Base-by-base conservation (phyloP, 2,329 filamentous ascomycete genomes). In the Alternaria atra region DNA sequence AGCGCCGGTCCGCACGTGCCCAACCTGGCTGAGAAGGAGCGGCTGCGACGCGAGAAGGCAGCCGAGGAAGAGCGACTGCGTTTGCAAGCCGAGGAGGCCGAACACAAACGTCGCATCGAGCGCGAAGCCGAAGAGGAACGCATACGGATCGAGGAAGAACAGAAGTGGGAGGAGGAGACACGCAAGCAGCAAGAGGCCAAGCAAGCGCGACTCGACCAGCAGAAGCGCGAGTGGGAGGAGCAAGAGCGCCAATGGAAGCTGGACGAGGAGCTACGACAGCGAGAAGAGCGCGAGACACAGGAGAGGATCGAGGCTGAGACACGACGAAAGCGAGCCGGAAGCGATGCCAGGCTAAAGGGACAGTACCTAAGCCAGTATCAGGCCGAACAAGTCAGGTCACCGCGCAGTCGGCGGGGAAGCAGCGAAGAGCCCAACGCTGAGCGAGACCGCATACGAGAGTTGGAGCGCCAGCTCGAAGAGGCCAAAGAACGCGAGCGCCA, bases 361-460 rank as follows among this genome's bases (percentile, higher is more conserved):
- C 93, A 97, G 74, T 94, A 90, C 70, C 85, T 97, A 52, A 94
- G 91, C 73, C 91, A 97, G 74, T 97, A 97, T 75, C 90, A 92
- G 76, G 88, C 90, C 20, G 89, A 92, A 67, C 88, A 91, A 74
- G 77, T 72, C 8, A 70, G 67, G 51, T 74, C 73, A 29, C 68
- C 77, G 8, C 73, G 73, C 37, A 80, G 77, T 57, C 76, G 70
- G 42, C 76, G 68, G 52, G 75, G 73, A 68, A 72, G 83, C 73
- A 69, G 71, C 69, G 75, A 79, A 60, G 82, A 83, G 55, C 85
- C 80, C 61, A 82, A 81, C 25, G 79, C 82, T 2, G 87, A 94
- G 76, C 87, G 84, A 64, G 86, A 84, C 65, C 88, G 93, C 40
- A 89, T 97, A 64, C 87, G 87, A 70, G 90, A 97, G 75, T 84